Evolutionary conservation across 345 rosid genomes (phyloP).

Genomic region (Eucalyptus leucophloia): DNA sequence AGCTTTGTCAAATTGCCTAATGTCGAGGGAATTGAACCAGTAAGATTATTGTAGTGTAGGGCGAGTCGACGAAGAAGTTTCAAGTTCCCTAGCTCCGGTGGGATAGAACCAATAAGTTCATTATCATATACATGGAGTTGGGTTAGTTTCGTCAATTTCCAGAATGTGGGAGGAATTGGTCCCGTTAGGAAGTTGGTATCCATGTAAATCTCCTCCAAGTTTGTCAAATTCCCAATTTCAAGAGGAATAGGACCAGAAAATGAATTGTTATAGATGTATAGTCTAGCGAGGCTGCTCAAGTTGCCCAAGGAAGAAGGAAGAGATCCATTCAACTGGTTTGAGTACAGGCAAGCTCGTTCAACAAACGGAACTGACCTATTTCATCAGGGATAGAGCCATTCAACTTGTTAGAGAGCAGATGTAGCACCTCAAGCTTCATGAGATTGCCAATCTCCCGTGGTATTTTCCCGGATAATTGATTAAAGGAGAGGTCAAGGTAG

Average conservation of each 20-base stretch:
- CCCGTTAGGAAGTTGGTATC: neutral
- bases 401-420: neutral
- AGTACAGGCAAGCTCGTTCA: neutral
- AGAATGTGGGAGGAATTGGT: constrained; percentile 3
- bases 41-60: neutral
- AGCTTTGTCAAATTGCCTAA: neutral
- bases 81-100: neutral
- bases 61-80: neutral
- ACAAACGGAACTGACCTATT: neutral
- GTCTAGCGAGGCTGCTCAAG: neutral
- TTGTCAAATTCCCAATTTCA: constrained; percentile 9
- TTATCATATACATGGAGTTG: neutral
- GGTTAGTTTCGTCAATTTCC: neutral
- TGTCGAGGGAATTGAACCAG: neutral
- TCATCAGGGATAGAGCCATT: constrained; percentile 14
- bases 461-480: neutral
- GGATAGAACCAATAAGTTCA: constrained; percentile 5
- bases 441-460: constrained; percentile 4
- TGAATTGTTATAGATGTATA: constrained; percentile 1
- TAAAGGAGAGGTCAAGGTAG: constrained; percentile 1
- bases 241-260: constrained; percentile 14
- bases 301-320: constrained; percentile 13
- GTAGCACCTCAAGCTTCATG: neutral
- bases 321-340: constrained; percentile 6
- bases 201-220: neutral